A percentile compares a stretch with the other conserved stretches of the same genome.
These are phyloP conservation scores for Talaromyces proteolyticus DNA, from an alignment of 495 filamentous ascomycete genomes.

Conservation along the genomic window DNA sequence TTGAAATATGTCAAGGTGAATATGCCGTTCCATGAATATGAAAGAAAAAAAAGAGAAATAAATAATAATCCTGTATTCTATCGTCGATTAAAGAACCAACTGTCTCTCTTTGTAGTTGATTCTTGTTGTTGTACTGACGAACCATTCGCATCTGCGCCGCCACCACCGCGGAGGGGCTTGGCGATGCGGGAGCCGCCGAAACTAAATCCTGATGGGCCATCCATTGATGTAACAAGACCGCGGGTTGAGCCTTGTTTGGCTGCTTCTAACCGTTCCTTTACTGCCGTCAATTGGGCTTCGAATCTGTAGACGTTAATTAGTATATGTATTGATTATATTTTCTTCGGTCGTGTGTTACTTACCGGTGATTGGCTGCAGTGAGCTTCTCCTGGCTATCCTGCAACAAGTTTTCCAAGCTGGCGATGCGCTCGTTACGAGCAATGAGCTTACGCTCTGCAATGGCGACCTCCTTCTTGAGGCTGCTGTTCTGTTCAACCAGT, in stretches of 20 bases:
- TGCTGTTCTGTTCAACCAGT: constrained; percentile 94
- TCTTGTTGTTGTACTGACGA: constrained; percentile 39
- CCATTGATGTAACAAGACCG: constrained; percentile 60
- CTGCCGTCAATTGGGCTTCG: constrained; percentile 91
- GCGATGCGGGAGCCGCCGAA: constrained; percentile 82
- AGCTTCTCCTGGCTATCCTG: constrained; percentile 98
- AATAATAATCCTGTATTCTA: constrained; percentile 16
- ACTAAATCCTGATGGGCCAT: constrained; percentile 59
- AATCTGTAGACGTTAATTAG: constrained; percentile 53
- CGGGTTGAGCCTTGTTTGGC: constrained; percentile 86
- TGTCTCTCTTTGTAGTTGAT: constrained; percentile 35
- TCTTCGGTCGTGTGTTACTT: no score
- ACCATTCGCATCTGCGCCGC: constrained; percentile 39
- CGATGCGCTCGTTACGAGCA: constrained; percentile 92
- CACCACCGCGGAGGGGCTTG: constrained; percentile 93
- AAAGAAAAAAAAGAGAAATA: no score
- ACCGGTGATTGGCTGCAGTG: constrained; percentile 92
- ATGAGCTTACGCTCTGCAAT: constrained; percentile 97
- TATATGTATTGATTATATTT: no score
- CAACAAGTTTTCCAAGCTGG: constrained; percentile 82
- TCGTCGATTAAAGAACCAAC: constrained; percentile 48
- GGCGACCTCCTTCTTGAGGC: constrained; percentile 96
- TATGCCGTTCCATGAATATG: background rate
- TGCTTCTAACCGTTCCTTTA: constrained; percentile 95
- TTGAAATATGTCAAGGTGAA: background rate